A percentile compares a stretch with the other conserved stretches of the same genome.
phyloP scores from a whole-genome alignment of 768 basidiomycete genomes.

The Flagelloscypha sp. region DNA sequence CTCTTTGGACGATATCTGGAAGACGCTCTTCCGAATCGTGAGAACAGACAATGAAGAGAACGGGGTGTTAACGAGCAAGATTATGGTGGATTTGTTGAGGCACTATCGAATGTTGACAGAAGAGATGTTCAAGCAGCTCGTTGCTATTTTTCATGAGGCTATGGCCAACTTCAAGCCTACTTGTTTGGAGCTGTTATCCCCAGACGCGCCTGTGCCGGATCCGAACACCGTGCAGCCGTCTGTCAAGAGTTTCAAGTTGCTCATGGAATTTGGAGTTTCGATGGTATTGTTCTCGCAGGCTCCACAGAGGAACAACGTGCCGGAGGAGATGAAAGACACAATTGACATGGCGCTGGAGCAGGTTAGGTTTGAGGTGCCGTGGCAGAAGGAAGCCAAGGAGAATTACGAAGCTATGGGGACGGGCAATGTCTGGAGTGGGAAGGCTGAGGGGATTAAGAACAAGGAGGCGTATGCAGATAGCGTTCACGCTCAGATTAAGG shows the following conservation, averaged over 20 bases:
- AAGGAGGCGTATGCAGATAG: conserved; percentile 70
- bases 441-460: conserved; percentile 71
- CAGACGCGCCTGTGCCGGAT: conserved; percentile 50
- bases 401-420: conserved; percentile 76
- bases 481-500: conserved; percentile 87
- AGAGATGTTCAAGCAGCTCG: conserved; percentile 69
- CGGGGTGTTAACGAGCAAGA: conserved; percentile 83
- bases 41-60: conserved; percentile 95
- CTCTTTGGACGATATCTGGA: conserved; percentile 59
- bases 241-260: conserved; percentile 84
- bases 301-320: conserved; percentile 58
- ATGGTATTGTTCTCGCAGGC: conserved; percentile 86
- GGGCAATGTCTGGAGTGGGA: conserved; percentile 77
- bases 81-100: conserved; percentile 81
- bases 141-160: conserved; percentile 70
- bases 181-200: conserved; percentile 67
- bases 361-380: conserved; percentile 69
- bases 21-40: conserved; percentile 76
- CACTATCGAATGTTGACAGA: conserved; percentile 66
- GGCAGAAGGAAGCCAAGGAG: conserved; percentile 69
- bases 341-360: conserved; percentile 75
- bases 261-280: conserved; percentile 89
- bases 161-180: conserved; percentile 67
- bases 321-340: conserved; percentile 58
- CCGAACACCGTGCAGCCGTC: conserved; percentile 55